These are phyloP conservation scores for Cyclostephanos tholiformis DNA, from an alignment of 108 stramenopile species.

Conservation along the genomic window DNA sequence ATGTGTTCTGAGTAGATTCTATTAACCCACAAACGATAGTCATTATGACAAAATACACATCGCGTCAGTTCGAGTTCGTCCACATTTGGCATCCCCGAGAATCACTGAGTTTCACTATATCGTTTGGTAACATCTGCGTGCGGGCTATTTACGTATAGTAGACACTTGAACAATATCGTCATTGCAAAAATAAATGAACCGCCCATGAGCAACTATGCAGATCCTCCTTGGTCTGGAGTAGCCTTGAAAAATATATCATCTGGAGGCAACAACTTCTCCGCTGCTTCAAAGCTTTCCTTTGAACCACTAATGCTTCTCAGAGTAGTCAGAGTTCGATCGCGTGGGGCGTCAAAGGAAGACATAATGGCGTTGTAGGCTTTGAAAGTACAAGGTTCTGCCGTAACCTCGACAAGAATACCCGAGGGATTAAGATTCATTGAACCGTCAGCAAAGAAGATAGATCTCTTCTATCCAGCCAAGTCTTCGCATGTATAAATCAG, in stretches of 20 bases:
- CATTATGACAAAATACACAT: neutral
- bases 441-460: no score
- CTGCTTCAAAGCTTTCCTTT: neutral
- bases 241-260: neutral
- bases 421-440: neutral
- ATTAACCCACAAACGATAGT: no score
- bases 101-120: neutral
- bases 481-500: neutral
- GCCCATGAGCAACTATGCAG: neutral
- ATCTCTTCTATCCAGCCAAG: no score
- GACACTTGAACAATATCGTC: neutral
- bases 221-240: neutral
- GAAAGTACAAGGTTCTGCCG: neutral
- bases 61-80: neutral
- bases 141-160: neutral
- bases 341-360: neutral
- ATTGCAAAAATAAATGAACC: neutral
- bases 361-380: neutral
- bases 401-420: constrained; percentile 7
- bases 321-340: neutral
- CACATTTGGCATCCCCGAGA: neutral
- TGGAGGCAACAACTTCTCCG: neutral
- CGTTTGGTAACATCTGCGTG: neutral
- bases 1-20: no score
- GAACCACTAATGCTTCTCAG: neutral